A percentile compares a stretch with the other conserved stretches of the same genome.
Conservation (phyloP, 495 filamentous ascomycete species). For the Annulohypoxylon moriforme region DNA sequence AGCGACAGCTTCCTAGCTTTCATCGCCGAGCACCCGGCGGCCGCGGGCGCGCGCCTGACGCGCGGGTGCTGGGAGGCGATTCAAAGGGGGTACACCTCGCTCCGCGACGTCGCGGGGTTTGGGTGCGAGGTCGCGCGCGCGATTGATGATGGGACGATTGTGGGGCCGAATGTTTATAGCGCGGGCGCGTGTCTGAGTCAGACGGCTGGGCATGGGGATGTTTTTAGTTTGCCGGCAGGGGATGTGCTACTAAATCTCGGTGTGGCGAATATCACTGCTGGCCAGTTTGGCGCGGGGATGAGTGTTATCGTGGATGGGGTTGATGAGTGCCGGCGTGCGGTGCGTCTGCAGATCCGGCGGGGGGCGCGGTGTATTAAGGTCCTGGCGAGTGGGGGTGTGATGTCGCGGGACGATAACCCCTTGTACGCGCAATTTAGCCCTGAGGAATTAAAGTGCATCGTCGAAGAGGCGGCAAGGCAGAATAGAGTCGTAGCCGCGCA, state of each 20-base stretch:
- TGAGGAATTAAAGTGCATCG: slow-evolving; percentile 62
- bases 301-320: slow-evolving; percentile 59
- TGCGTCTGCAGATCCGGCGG: slow-evolving; percentile 61
- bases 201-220: slow-evolving; percentile 63
- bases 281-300: slow-evolving; percentile 43
- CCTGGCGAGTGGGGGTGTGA: slow-evolving; percentile 61
- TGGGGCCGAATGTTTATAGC: slow-evolving; percentile 63
- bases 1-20: slow-evolving; percentile 27
- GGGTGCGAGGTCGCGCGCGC: slow-evolving; percentile 58
- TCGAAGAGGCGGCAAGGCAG: slow-evolving; percentile 60
- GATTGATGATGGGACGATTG: slow-evolving; percentile 58
- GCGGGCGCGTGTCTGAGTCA: slow-evolving; percentile 56
- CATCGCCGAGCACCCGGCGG: slow-evolving; percentile 42
- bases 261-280: slow-evolving; percentile 37
- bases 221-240: slow-evolving; percentile 51
- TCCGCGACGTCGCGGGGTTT: slow-evolving; percentile 61
- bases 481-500: slow-evolving; percentile 61
- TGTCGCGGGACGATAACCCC: slow-evolving; percentile 59
- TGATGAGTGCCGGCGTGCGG: slow-evolving; percentile 58
- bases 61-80: slow-evolving; percentile 56
- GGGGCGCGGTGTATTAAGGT: slow-evolving; percentile 65
- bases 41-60: slow-evolving; percentile 53
- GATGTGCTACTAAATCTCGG: slow-evolving; percentile 49
- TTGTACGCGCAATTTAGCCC: slow-evolving; percentile 60
- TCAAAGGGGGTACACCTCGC: slow-evolving; percentile 64